Evolutionary conservation across 139 green algal genomes (phyloP).

Genomic region (Coccomyxa sp.): DNA sequence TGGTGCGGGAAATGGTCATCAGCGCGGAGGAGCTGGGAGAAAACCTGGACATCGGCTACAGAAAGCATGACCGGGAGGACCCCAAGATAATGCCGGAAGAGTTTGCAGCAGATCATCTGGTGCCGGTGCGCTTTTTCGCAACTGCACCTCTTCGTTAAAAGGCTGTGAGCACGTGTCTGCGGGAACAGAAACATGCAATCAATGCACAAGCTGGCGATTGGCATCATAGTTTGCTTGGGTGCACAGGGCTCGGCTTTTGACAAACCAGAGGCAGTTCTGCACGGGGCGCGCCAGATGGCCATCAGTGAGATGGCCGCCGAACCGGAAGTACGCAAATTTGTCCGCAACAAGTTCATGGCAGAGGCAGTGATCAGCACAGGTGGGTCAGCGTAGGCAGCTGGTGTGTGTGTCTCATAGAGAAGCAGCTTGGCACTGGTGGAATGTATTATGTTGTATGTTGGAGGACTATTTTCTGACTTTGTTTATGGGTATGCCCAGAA

Average conservation of each 20-base stretch:
- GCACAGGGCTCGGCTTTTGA: background rate
- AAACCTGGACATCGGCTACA: conserved; percentile 55
- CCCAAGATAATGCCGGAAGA: conserved; percentile 23
- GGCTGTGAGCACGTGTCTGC: too few relatives aligned
- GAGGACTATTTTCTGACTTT: background rate
- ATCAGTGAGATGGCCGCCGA: conserved; percentile 42
- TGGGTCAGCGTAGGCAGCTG: background rate
- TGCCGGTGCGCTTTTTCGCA: background rate
- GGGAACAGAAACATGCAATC: too few relatives aligned
- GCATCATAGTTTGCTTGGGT: background rate
- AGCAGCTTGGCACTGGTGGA: background rate
- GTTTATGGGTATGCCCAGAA: background rate
- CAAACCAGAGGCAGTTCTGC: conserved; percentile 29
- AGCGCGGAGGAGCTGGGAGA: conserved; percentile 50
- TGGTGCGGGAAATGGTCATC: conserved; percentile 22
- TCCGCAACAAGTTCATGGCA: conserved; percentile 28
- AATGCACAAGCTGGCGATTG: background rate
- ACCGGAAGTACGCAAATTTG: conserved; percentile 30
- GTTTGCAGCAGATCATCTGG: conserved; percentile 23
- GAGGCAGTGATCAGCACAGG: conserved; percentile 2
- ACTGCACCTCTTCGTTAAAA: too few relatives aligned
- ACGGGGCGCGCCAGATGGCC: conserved; percentile 32
- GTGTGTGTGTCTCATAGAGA: background rate
- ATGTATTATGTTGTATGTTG: too few relatives aligned
- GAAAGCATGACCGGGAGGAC: conserved; percentile 31